Percentiles rank a stretch among this genome's conserved stretches.
Evolutionary conservation across 768 basidiomycete species (phyloP).

Genomic region (Rhizopogon salebrosus): DNA sequence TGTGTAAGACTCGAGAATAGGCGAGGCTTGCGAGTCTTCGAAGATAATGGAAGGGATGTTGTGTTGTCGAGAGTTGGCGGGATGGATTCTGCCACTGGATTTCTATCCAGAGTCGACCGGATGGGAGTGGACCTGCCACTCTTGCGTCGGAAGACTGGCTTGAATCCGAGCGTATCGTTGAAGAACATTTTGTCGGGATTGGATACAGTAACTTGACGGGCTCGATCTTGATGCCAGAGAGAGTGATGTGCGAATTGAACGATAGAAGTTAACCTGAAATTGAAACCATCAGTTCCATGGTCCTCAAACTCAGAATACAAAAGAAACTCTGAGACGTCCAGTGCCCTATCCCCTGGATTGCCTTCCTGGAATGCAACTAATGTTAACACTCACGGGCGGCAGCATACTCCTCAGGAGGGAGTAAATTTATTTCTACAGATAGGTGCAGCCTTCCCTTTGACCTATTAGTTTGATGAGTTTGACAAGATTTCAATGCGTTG

Average conservation of each 20-base stretch:
- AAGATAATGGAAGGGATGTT: neutral
- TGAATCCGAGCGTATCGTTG: neutral
- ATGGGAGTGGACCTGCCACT: neutral
- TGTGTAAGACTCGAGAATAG: neutral
- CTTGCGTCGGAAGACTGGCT: neutral
- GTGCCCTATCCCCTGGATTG: neutral
- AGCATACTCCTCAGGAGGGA: slow-evolving; percentile 1
- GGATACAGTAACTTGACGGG: neutral
- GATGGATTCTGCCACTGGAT: neutral
- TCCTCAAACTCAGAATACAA: too few relatives aligned
- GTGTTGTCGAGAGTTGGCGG: neutral
- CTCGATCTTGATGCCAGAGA: neutral
- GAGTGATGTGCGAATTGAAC: neutral
- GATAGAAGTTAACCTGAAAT: neutral
- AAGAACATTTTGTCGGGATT: neutral
- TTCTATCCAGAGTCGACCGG: neutral
- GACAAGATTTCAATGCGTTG: too few relatives aligned
- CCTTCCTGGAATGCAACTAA: neutral
- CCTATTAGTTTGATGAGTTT: neutral
- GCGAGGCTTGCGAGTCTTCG: neutral
- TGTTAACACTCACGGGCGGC: neutral
- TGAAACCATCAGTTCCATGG: neutral
- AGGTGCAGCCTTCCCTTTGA: neutral
- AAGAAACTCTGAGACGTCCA: neutral
- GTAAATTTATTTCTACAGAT: neutral